Base-by-base conservation (phyloP, 306 rosid species). In the Quercus aquifolioides region DNA sequence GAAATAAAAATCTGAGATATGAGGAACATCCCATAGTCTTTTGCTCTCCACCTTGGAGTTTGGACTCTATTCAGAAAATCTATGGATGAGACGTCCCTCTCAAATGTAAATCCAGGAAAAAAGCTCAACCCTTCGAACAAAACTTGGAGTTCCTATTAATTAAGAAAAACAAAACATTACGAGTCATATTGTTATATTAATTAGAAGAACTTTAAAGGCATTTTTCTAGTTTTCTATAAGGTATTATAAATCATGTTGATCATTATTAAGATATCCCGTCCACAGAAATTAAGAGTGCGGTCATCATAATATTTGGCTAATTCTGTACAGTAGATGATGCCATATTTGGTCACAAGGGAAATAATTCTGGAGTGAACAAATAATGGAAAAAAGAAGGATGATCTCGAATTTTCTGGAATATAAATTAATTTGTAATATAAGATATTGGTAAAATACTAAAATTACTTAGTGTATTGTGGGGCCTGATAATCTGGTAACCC, bases 21-120 rank as follows among this genome's bases (percentile, higher is more conserved):
- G 79, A 49, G 90, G 98, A 79, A 94, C 96, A 20, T 92, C 89
- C 98, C 98, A 94, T 3, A 86, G 60, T 73, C 98, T 84, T 84
- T 63, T 89, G 72, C 84, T 94, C 98, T 69, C 95, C 97, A 54
- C 84, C 71, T 69, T 91, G 82, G 38, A 94, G 95, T 87, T 69
- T 91, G 82, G 38, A 94, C 97, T 87, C 97, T 82, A 80, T 91
- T 89, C 58, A 92, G 81, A 84, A 94, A 94, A n/a, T 86, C 95
- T 18, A 79, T 78, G 65, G 81, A 92, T 0, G 91, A 59, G 11
- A 86, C 91, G 67, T 92, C 89, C 71, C 87, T 92, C 78, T 90
- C 95, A 30, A 86, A 92, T 57, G 64, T 70, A 71, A 84, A 86
- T 56, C 91, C 95, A 1, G 95, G 92, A 30, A 91, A 75, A 63